Percentiles rank a stretch among this genome's conserved stretches.
Evolutionary conservation across 768 basidiomycete species (phyloP).

Genomic region (Kwoniella dejecticola): DNA sequence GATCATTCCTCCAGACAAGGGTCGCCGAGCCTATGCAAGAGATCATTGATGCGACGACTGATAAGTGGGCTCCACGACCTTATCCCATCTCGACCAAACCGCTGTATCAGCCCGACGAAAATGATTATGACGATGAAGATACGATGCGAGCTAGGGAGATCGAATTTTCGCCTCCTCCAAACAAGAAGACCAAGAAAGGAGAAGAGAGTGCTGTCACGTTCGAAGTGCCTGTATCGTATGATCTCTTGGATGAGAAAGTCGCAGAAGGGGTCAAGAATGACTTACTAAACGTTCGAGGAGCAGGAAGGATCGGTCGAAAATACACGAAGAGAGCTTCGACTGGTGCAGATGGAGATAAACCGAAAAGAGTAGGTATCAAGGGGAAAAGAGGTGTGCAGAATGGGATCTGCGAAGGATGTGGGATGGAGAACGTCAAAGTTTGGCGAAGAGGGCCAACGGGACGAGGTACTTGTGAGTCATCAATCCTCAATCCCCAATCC

Average conservation of each 20-base stretch:
- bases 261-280: constrained; percentile 32
- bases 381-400: constrained; percentile 25
- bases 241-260: constrained; percentile 43
- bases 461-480: constrained; percentile 39
- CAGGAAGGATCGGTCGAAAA: constrained; percentile 10
- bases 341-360: neutral
- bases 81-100: constrained; percentile 44
- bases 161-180: constrained; percentile 16
- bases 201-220: constrained; percentile 36
- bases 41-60: constrained; percentile 36
- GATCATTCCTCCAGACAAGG: constrained; percentile 36
- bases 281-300: constrained; percentile 20
- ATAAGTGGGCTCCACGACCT: constrained; percentile 43
- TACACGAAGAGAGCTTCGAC: neutral
- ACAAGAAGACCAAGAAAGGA: constrained; percentile 19
- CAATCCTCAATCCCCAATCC: no score
- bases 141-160: constrained; percentile 1
- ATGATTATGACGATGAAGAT: constrained; percentile 30
- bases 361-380: constrained; percentile 17
- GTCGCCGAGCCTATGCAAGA: constrained; percentile 18
- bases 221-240: constrained; percentile 46
- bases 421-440: constrained; percentile 28
- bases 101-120: constrained; percentile 22
- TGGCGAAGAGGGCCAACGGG: constrained; percentile 48
- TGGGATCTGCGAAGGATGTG: constrained; percentile 45